phyloP scores from a whole-genome alignment of 352 stramenopile genomes.

The Globisporangium irregulare region DNA sequence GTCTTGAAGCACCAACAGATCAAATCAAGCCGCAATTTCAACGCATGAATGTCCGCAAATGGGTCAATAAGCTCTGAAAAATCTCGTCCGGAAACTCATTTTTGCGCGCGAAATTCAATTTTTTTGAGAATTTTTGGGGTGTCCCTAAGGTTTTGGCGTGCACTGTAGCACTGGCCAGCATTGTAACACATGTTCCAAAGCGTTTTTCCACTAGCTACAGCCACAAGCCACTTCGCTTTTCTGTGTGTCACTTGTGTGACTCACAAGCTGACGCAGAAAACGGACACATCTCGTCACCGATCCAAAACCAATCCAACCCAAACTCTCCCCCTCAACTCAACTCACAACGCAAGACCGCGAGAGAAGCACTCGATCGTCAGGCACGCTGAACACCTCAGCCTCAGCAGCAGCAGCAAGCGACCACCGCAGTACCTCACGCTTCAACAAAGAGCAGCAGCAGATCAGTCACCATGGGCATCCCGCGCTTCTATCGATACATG shows the following conservation, averaged over 20 bases:
- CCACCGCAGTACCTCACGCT: background rate
- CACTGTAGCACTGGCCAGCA: too few relatives aligned
- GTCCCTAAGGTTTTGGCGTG: too few relatives aligned
- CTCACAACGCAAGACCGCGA: background rate
- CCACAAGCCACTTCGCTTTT: background rate
- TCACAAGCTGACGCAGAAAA: background rate
- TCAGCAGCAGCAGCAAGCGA: background rate
- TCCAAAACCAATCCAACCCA: background rate
- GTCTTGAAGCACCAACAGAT: too few relatives aligned
- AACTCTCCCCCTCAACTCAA: background rate
- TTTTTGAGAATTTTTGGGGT: too few relatives aligned
- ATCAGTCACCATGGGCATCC: constrained; percentile 79
- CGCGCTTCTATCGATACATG: constrained; percentile 93
- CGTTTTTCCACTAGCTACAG: too few relatives aligned
- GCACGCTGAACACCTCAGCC: background rate
- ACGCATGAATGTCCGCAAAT: too few relatives aligned
- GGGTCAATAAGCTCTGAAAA: too few relatives aligned
- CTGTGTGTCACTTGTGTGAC: background rate
- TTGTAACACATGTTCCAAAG: too few relatives aligned
- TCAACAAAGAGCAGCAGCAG: background rate
- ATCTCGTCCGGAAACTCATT: too few relatives aligned
- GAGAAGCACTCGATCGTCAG: background rate
- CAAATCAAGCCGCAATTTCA: too few relatives aligned
- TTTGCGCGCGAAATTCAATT: too few relatives aligned
- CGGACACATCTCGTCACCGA: background rate